These are phyloP conservation scores for Fusarium odoratissimum DNA, from an alignment of 2,329 filamentous ascomycete genomes.

Conservation along the genomic window DNA sequence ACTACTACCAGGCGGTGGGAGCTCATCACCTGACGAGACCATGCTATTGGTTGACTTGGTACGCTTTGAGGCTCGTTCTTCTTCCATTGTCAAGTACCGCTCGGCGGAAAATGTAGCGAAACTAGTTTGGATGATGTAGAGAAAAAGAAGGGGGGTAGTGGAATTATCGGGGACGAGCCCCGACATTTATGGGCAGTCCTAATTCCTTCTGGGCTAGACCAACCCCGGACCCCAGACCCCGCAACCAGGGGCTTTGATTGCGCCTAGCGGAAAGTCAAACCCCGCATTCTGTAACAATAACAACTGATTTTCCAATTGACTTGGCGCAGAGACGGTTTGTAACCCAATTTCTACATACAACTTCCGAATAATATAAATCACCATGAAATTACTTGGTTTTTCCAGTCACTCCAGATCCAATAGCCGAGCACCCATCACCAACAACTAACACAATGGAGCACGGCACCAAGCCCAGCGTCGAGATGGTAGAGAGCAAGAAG, in stretches of 20 bases:
- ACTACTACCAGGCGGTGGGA: not conserved
- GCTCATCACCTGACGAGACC: not conserved
- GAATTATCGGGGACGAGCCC: not conserved
- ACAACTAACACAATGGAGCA: not conserved
- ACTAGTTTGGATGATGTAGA: not conserved
- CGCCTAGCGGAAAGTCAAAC: not conserved
- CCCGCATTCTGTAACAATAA: not conserved
- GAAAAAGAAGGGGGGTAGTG: not conserved
- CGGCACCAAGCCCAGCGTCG: not conserved
- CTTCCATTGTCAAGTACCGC: not conserved
- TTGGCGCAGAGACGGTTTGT: not conserved
- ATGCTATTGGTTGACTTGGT: not conserved
- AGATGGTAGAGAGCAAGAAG: not conserved
- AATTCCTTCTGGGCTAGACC: not conserved
- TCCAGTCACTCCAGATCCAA: too few relatives aligned
- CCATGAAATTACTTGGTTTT: too few relatives aligned
- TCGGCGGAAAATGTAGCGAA: not conserved
- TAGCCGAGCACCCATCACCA: too few relatives aligned
- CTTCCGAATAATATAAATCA: not conserved
- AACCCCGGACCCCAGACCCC: not conserved
- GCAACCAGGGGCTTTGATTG: not conserved
- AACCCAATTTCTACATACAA: not conserved
- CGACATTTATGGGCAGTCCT: not conserved
- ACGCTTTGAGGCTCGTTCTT: not conserved
- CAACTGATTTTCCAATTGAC: too few relatives aligned